These are phyloP conservation scores for Macroventuria anomochaeta DNA, from an alignment of 2,329 filamentous ascomycete genomes.

Conservation along the genomic window DNA sequence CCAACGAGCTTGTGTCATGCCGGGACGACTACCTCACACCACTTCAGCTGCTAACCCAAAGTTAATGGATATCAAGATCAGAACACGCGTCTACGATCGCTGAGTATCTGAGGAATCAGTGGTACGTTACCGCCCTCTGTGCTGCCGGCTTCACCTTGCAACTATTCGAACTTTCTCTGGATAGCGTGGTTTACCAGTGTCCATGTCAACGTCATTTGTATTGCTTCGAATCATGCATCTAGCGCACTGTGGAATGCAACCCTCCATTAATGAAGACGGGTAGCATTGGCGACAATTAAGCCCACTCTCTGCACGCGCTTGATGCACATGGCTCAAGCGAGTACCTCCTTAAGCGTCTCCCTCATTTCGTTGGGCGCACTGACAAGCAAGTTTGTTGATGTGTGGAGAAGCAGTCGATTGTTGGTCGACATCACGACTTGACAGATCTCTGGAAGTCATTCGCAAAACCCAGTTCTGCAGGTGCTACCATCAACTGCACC, in stretches of 20 bases:
- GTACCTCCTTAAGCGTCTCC: background rate
- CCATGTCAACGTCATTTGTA: conserved; percentile 5
- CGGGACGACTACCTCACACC: background rate
- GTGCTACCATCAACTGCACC: background rate
- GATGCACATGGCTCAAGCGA: background rate
- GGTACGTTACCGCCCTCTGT: background rate
- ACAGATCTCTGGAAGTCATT: background rate
- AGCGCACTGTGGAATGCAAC: background rate
- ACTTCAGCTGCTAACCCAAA: background rate
- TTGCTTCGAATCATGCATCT: background rate
- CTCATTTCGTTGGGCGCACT: background rate
- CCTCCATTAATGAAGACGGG: background rate
- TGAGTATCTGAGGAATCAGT: background rate
- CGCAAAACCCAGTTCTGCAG: background rate
- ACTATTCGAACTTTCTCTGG: background rate
- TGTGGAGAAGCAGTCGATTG: background rate
- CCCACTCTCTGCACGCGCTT: background rate
- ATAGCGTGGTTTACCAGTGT: background rate
- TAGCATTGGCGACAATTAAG: background rate
- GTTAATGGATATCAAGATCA: background rate
- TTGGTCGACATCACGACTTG: background rate
- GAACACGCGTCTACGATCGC: background rate
- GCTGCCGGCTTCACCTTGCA: background rate
- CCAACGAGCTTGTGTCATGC: conserved; percentile 22
- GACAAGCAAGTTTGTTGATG: background rate